Percentiles rank a stretch among this genome's conserved stretches.
phyloP scores from a whole-genome alignment of 441 rosid genomes.

The California macrophylla region DNA sequence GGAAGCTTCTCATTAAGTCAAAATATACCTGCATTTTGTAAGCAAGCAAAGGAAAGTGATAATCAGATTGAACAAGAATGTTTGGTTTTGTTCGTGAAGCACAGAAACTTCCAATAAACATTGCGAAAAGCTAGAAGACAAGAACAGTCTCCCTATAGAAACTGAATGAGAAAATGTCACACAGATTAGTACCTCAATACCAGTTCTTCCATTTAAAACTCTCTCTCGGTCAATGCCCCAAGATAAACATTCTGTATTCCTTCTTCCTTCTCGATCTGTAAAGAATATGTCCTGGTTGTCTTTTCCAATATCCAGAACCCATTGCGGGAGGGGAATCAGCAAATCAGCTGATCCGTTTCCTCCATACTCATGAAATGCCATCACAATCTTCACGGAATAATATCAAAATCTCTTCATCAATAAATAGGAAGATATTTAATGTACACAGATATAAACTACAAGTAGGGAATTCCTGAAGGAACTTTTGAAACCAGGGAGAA shows the following conservation, averaged over 20 bases:
- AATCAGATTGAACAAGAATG: not conserved
- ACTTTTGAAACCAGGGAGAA: not conserved
- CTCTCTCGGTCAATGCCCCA: slow-evolving; percentile 70
- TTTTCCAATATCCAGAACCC: slow-evolving; percentile 69
- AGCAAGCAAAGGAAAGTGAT: slow-evolving; percentile 14
- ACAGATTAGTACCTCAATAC: slow-evolving; percentile 44
- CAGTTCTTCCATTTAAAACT: slow-evolving; percentile 61
- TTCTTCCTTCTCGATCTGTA: slow-evolving; percentile 62
- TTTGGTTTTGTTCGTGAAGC: not conserved
- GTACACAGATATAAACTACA: not conserved
- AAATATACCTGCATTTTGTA: slow-evolving; percentile 42
- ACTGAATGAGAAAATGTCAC: not conserved
- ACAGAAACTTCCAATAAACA: slow-evolving; percentile 6
- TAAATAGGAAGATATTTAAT: not conserved
- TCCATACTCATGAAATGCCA: slow-evolving; percentile 72
- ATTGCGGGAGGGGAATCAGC: slow-evolving; percentile 47
- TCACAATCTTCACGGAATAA: slow-evolving; percentile 52
- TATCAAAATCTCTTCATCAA: slow-evolving; percentile 15
- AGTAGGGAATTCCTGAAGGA: not conserved
- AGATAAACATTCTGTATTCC: slow-evolving; percentile 51
- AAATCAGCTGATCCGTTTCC: slow-evolving; percentile 36
- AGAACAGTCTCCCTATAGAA: not conserved
- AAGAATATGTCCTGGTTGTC: slow-evolving; percentile 57
- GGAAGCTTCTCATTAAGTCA: slow-evolving; percentile 77
- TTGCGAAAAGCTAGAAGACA: not conserved